Evolutionary conservation across 768 basidiomycete genomes (phyloP), one percentile per base, ranked within the genome.

Genomic region (Terana coerulea): DNA sequence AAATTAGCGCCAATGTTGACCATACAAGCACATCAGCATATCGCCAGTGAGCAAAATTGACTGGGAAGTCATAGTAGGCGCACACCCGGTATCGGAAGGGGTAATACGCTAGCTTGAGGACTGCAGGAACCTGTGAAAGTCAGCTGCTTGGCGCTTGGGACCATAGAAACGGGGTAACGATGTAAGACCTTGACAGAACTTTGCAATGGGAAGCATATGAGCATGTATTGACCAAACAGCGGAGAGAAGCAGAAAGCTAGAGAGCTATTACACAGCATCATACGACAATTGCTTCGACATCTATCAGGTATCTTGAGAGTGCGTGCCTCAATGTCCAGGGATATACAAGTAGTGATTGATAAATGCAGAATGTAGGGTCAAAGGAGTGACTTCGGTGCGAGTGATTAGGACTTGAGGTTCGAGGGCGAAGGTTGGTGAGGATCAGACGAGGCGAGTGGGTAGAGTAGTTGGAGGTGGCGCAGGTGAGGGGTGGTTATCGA

Each of bases 291-390:
- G 36, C 26, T 52, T 43, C 22, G 51, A 52, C 44, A 29, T 52
- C 51, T 52, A 52, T 52, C 36, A 52, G 50, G 51, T 52, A 52
- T 52, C 47, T 49, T 49, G 26, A 39, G 31, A 45, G 51, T n/a
- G n/a, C 35, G n/a, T 28, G 51, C 51, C 51, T 39, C 51, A 47
- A 28, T 42, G 51, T 52, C 44, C 51, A 34, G 36, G 26, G 21
- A 40, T 36, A 19, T n/a, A 46, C 31, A 24, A 29, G 41, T 44
- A 43, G 26, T 26, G 41, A 52, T 45, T 30, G 41, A 29, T 31
- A 33, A 9, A 37, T 45, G 51, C 44, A 52, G 50, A 51, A 12
- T n/a, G 35, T 15, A 15, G 26, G 21, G 19, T 30, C 12, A 24
- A 52, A 52, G 17, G 51, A 52, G 51, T 21, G 51, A 39, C 44